Percentiles rank a stretch among this genome's conserved stretches.
Conservation (phyloP, 2,329 filamentous ascomycete species). For the Fusarium paranaense region DNA sequence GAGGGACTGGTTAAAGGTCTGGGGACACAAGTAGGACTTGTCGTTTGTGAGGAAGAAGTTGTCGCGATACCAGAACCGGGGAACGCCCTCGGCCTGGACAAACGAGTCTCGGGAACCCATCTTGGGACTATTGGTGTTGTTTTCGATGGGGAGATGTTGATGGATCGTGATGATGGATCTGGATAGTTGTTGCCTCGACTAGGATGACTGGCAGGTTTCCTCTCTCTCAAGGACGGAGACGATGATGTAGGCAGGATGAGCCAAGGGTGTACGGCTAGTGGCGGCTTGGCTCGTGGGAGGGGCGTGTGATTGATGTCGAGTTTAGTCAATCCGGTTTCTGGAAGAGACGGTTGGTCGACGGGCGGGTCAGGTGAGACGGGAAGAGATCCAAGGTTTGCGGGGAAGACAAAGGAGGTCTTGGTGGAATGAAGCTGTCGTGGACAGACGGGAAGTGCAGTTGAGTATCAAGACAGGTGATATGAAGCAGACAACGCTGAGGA, state of each 20-base stretch:
- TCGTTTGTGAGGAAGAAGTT: slow-evolving; percentile 73
- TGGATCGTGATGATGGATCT: not conserved
- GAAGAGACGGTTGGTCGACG: slow-evolving; percentile 32
- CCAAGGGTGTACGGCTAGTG: slow-evolving; percentile 39
- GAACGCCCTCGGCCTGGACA: slow-evolving; percentile 47
- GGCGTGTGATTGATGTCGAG: slow-evolving; percentile 37
- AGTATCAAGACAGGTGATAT: not conserved
- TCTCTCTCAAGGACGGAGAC: slow-evolving; percentile 11
- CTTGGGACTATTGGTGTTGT: slow-evolving; percentile 1
- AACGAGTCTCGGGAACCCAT: slow-evolving; percentile 44
- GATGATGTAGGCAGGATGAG: slow-evolving; percentile 36
- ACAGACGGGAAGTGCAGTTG: not conserved
- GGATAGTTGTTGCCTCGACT: not conserved
- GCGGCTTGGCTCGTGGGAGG: slow-evolving; percentile 35
- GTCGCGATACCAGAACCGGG: slow-evolving; percentile 62
- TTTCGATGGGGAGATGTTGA: not conserved
- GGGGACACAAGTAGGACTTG: slow-evolving; percentile 63
- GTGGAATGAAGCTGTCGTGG: slow-evolving; percentile 1
- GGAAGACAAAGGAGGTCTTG: slow-evolving; percentile 15
- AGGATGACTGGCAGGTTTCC: slow-evolving; percentile 1
- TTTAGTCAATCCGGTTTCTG: slow-evolving; percentile 31
- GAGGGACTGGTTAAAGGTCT: slow-evolving; percentile 67
- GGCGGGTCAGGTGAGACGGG: slow-evolving; percentile 33
- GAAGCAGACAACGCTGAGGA: not conserved
- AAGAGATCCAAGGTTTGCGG: slow-evolving; percentile 30